Evolutionary conservation across 2,329 filamentous ascomycete genomes (phyloP), one percentile per base, ranked within the genome.

Genomic region (Aspergillus versicolor): DNA sequence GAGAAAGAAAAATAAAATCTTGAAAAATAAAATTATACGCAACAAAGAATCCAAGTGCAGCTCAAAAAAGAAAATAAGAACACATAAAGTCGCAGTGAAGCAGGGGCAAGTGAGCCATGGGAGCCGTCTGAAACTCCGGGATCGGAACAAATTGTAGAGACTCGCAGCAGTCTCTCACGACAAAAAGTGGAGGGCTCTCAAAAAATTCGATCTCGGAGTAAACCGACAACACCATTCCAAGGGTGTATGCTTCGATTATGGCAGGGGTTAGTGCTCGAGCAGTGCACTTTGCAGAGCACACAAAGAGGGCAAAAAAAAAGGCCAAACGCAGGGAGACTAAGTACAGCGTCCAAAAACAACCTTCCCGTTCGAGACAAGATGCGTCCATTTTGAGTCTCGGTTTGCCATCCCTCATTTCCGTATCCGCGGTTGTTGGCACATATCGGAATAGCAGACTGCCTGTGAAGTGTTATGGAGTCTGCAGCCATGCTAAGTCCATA

Each of bases 81-180:
- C n/a, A 12, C 38, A 32, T 34, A 15, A 50, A 40, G 41, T 15
- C 12, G 15, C 27, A 44, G 52, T 27, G 13, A 52, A 43, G 50
- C 55, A 64, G 57, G 55, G 53, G 55, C 34, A 60, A 49, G 42
- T 40, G 54, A 56, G 50, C 41, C 22, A 60, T 52, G 45, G 44
- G 52, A 55, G 52, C 52, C 54, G 45, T 41, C 55, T 62, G 59
- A 64, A 61, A 60, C 61, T 63, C 63, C 60, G 59, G 54, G 54
- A 63, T 63, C 59, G 59, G 61, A 62, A 54, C 38, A 52, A 9
- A 57, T 56, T 60, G 51, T 38, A 47, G 17, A 41, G 21, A 40
- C 19, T 17, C 45, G 22, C 41, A 37, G 24, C 13, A 5, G 12
- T 46, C 44, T 37, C 34, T 37, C 5, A 2, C 12, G 34, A 37